These are phyloP conservation scores for Coniosporium apollinis DNA, from an alignment of 495 filamentous ascomycete genomes.

Conservation along the genomic window DNA sequence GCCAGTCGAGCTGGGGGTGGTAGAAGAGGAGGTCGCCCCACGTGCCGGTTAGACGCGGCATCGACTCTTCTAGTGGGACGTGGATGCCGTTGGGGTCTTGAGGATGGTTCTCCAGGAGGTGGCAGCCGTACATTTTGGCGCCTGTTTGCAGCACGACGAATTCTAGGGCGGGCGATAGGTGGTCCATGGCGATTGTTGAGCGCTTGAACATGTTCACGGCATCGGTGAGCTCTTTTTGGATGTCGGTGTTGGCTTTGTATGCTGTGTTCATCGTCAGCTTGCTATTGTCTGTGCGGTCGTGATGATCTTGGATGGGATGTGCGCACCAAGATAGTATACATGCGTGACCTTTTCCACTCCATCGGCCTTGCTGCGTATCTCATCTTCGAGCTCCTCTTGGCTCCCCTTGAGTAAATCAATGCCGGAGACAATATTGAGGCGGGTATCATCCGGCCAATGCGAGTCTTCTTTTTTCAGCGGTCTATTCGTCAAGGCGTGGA, in stretches of 20 bases:
- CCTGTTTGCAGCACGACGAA: slow-evolving; percentile 21
- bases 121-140: slow-evolving; percentile 21
- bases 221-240: slow-evolving; percentile 19
- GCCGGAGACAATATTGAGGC: slow-evolving; percentile 21
- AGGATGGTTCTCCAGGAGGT: slow-evolving; percentile 19
- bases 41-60: slow-evolving; percentile 14
- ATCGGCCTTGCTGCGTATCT: slow-evolving; percentile 14
- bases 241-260: slow-evolving; percentile 19
- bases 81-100: slow-evolving; percentile 20
- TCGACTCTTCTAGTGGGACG: slow-evolving; percentile 16
- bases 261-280: slow-evolving; percentile 5
- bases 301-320: neutral
- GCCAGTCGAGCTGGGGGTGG: slow-evolving; percentile 19
- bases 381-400: slow-evolving; percentile 18
- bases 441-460: slow-evolving; percentile 18
- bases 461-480: slow-evolving; percentile 19
- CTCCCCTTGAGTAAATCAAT: slow-evolving; percentile 20
- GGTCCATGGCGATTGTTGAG: slow-evolving; percentile 16
- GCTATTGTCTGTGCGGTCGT: neutral
- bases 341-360: slow-evolving; percentile 22
- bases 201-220: slow-evolving; percentile 20
- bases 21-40: slow-evolving; percentile 20
- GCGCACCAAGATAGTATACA: slow-evolving; percentile 21
- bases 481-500: slow-evolving; percentile 22
- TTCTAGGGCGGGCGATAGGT: slow-evolving; percentile 12